Percentiles rank a stretch among this genome's conserved stretches.
These are phyloP conservation scores for Groenewaldozyma sp. DNA, from an alignment of 1,139 yeast species.

Conservation along the genomic window DNA sequence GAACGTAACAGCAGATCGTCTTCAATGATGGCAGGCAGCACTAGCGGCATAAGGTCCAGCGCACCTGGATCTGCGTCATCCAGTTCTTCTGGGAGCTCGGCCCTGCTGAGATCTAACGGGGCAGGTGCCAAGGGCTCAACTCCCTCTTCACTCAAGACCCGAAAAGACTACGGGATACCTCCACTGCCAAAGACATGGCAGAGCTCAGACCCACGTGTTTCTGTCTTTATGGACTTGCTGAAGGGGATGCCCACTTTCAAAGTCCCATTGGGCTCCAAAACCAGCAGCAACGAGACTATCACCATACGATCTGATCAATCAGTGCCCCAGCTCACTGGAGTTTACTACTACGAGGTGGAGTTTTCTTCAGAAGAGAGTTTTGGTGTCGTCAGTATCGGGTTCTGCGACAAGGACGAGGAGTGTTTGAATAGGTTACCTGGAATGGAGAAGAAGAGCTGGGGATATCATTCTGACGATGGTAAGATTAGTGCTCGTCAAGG, in stretches of 20 bases:
- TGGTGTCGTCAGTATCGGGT: slow-evolving; percentile 27
- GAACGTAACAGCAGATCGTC: not conserved
- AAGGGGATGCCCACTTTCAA: not conserved
- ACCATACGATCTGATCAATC: slow-evolving; percentile 35
- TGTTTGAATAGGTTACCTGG: slow-evolving; percentile 33
- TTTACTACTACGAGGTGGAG: slow-evolving; percentile 48
- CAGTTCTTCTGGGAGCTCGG: not conserved
- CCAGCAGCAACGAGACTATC: slow-evolving; percentile 12
- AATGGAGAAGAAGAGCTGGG: slow-evolving; percentile 42
- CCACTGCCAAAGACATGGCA: slow-evolving; percentile 21
- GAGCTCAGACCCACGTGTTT: slow-evolving; percentile 11
- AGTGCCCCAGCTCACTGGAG: slow-evolving; percentile 38
- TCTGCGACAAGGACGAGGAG: slow-evolving; percentile 24
- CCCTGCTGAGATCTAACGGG: not conserved
- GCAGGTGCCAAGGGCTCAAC: not conserved
- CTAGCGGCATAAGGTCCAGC: no score
- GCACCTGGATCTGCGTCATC: not conserved
- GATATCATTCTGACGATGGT: slow-evolving; percentile 53
- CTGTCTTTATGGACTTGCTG: slow-evolving; percentile 7
- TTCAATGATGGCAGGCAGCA: no score
- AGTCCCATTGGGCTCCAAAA: not conserved
- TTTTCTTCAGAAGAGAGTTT: slow-evolving; percentile 13
- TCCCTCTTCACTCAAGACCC: slow-evolving; percentile 5
- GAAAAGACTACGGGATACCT: slow-evolving; percentile 16
- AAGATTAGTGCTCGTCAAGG: slow-evolving; percentile 37